These are phyloP conservation scores for Corymbia citriodora DNA, from an alignment of 441 rosid species.

Conservation along the genomic window DNA sequence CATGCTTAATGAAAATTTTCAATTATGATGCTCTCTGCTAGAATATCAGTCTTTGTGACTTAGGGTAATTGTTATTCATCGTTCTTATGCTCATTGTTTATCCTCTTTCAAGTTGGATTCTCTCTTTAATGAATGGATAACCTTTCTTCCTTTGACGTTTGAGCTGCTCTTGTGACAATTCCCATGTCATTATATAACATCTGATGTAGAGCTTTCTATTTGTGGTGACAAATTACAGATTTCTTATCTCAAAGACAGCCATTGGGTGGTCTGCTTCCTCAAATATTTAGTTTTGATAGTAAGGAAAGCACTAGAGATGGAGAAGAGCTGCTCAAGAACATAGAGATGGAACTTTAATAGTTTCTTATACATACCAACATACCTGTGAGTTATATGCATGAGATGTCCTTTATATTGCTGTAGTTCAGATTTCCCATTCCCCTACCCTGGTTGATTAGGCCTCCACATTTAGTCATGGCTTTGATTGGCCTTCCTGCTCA, in stretches of 20 bases:
- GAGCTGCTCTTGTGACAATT: not conserved
- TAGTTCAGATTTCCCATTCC: not conserved
- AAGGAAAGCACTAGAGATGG: slow-evolving; percentile 24
- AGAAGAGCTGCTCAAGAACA: slow-evolving; percentile 27
- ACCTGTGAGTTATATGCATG: slow-evolving; percentile 57
- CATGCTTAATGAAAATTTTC: not conserved
- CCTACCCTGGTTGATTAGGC: not conserved
- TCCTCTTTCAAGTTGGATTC: not conserved
- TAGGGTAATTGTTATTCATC: not conserved
- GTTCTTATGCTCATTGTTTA: not conserved
- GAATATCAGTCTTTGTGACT: not conserved
- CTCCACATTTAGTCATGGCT: not conserved
- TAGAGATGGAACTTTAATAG: slow-evolving; percentile 59
- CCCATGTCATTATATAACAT: not conserved
- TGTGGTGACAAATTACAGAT: slow-evolving; percentile 31
- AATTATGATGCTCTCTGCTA: not conserved
- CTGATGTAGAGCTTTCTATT: not conserved
- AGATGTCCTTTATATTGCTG: not conserved
- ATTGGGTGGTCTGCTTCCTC: slow-evolving; percentile 87
- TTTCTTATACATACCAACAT: slow-evolving; percentile 62
- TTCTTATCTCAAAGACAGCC: slow-evolving; percentile 61
- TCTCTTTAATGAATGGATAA: not conserved
- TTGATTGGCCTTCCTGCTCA: not conserved
- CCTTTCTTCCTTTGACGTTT: not conserved
- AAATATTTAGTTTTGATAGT: slow-evolving; percentile 43